Conservation (phyloP, 2,329 filamentous ascomycete genomes). For the Neofusicoccum sp. region DNA sequence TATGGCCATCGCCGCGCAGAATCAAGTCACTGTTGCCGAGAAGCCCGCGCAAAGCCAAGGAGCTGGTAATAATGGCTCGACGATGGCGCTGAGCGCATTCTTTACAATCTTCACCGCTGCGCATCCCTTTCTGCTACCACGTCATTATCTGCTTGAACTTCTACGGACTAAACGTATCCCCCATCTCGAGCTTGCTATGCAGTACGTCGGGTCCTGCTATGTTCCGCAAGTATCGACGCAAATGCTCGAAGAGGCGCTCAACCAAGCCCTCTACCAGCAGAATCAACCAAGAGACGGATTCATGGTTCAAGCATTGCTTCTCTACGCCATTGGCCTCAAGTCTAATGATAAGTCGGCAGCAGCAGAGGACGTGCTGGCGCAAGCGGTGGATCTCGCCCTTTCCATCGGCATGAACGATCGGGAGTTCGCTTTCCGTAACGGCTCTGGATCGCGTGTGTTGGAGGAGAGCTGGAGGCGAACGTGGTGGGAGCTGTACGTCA, state of each 20-base stretch:
- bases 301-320: slow-evolving; percentile 72
- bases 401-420: slow-evolving; percentile 73
- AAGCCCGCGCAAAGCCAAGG: not conserved
- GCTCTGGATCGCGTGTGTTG: slow-evolving; percentile 62
- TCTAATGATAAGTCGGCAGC: slow-evolving; percentile 69
- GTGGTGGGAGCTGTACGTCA: slow-evolving; percentile 85
- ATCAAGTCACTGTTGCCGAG: not conserved
- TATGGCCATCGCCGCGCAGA: not conserved
- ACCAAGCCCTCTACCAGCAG: slow-evolving; percentile 31
- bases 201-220: slow-evolving; percentile 57
- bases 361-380: slow-evolving; percentile 64
- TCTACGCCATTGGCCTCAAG: slow-evolving; percentile 76
- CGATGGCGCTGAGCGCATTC: slow-evolving; percentile 39
- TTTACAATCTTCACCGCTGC: slow-evolving; percentile 54
- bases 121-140: slow-evolving; percentile 57
- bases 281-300: slow-evolving; percentile 45
- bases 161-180: slow-evolving; percentile 41
- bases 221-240: slow-evolving; percentile 46
- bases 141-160: slow-evolving; percentile 37
- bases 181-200: slow-evolving; percentile 55
- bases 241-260: slow-evolving; percentile 41
- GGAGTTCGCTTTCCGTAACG: slow-evolving; percentile 63
- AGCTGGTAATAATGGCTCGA: not conserved
- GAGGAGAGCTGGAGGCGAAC: slow-evolving; percentile 85
- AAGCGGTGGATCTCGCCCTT: slow-evolving; percentile 69